These are phyloP conservation scores for Stereocaulon alpinum DNA, from an alignment of 495 filamentous ascomycete genomes.

Conservation along the genomic window DNA sequence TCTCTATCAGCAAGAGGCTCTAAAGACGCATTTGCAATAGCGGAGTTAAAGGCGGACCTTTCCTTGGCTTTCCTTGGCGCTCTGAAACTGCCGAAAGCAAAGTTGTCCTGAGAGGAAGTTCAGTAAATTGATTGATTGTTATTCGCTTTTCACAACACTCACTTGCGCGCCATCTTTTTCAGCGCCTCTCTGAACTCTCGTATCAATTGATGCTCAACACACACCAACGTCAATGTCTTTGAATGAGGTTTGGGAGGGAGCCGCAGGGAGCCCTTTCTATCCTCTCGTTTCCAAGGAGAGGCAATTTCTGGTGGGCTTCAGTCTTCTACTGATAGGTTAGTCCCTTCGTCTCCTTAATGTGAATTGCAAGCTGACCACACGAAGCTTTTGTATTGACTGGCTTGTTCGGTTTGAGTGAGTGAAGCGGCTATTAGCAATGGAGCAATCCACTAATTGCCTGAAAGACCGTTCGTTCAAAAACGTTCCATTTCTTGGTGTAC, in stretches of 20 bases:
- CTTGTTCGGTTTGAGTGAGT: constrained; percentile 75
- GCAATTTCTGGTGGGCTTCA: constrained; percentile 77
- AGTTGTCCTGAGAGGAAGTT: constrained; percentile 8
- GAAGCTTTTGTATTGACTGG: constrained; percentile 53
- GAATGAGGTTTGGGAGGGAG: constrained; percentile 81
- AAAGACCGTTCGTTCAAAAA: constrained; percentile 78
- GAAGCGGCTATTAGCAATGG: constrained; percentile 1
- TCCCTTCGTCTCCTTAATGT: neutral
- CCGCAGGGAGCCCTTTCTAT: constrained; percentile 69
- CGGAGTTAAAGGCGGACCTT: constrained; percentile 2
- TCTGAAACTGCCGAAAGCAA: neutral
- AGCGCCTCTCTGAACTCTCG: neutral
- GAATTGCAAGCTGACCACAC: constrained; percentile 20
- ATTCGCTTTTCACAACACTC: neutral
- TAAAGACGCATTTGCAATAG: neutral
- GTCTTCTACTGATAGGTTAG: constrained; percentile 59
- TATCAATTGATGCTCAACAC: neutral
- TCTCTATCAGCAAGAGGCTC: constrained; percentile 2
- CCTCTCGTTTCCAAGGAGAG: constrained; percentile 70
- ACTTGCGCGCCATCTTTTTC: constrained; percentile 12
- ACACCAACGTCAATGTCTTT: constrained; percentile 46
- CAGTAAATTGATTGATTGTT: neutral
- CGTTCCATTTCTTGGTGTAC: constrained; percentile 68
- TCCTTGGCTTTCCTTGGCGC: constrained; percentile 8
- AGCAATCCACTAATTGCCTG: constrained; percentile 1